Percentiles rank a stretch among this genome's conserved stretches.
phyloP scores from a whole-genome alignment of 495 filamentous ascomycete species.

The Symbiotaphrina buchneri region DNA sequence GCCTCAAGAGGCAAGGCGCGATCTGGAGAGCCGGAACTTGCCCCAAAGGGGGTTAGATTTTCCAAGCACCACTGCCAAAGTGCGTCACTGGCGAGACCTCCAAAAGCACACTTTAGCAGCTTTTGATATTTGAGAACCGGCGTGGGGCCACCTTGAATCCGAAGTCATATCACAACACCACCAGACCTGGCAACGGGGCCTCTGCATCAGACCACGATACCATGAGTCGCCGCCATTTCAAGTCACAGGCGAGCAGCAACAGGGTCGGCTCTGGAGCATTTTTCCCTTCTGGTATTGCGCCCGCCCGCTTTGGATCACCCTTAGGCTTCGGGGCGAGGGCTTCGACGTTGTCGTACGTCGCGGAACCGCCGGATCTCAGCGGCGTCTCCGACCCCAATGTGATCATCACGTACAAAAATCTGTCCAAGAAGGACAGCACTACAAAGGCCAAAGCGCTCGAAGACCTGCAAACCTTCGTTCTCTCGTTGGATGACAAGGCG shows the following conservation, averaged over 20 bases:
- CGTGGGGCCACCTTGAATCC: too few species aligned
- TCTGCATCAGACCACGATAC: not conserved
- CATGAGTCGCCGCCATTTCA: constrained; percentile 44
- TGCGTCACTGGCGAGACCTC: too few species aligned
- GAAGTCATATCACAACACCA: too few species aligned
- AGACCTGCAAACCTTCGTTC: constrained; percentile 47
- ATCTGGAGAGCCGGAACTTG: too few species aligned
- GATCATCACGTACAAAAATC: constrained; percentile 74
- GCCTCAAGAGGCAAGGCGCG: too few species aligned
- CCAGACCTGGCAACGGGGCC: too few species aligned
- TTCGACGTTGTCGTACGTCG: constrained; percentile 59
- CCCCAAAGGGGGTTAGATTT: too few species aligned
- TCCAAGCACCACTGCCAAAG: too few species aligned
- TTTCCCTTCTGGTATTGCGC: constrained; percentile 15
- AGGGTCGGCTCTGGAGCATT: constrained; percentile 30
- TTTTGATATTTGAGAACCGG: too few species aligned
- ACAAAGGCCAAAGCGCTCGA: constrained; percentile 89
- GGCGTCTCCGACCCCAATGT: constrained; percentile 55
- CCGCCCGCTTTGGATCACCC: constrained; percentile 13
- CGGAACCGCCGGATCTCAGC: constrained; percentile 65
- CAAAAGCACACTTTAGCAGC: too few species aligned
- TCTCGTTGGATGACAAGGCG: constrained; percentile 18
- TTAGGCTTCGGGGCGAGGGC: constrained; percentile 23
- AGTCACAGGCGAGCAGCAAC: constrained; percentile 50
- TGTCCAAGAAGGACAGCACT: constrained; percentile 77